Evolutionary conservation across 345 rosid species (phyloP), one percentile per base, ranked within the genome.

Genomic region (Arabidopsis arenosa): DNA sequence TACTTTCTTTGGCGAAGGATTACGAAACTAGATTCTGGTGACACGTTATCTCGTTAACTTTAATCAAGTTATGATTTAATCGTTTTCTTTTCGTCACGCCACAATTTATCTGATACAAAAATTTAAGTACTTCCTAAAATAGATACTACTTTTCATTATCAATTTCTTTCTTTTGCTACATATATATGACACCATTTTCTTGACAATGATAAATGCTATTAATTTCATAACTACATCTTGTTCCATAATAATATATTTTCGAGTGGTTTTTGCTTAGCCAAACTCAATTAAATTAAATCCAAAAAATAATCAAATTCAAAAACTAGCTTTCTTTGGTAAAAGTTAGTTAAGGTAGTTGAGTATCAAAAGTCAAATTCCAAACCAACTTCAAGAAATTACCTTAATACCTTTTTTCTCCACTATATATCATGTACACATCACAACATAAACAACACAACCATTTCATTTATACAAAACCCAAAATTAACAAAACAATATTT

Each of bases 291-390:
- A 68, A 26, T 23, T 4, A 6, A 26, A 1, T 0, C 32, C 32
- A 28, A 28, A 40, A 55, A 9, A 9, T 0, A 28, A 9, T 10
- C 59, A 61, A 72, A 72, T 52, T 62, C 9, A n/a, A 23, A 68
- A 68, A 40, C 55, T 30, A 52, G 63, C 6, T 45, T 23, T 35
- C 59, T 11, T 37, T 18, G 64, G 78, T 73, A 66, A 49, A 45
- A 73, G 61, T 67, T 79, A 74, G 82, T 79, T 79, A 79, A 73
- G 74, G 82, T 74, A 53, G 79, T 74, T 79, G 82, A 62, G 35
- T 56, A 53, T 61, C 39, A 54, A 70, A 63, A 56, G 71, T 76
- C 80, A 76, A 69, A 55, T 43, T 10, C 23, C 43, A 72, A 8
- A 49, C 70, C 51, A 43, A 73, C 44, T 52, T 17, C 15, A 5